phyloP scores from a whole-genome alignment of 116 monocot genomes.

The Dioscorea cayenensis region DNA sequence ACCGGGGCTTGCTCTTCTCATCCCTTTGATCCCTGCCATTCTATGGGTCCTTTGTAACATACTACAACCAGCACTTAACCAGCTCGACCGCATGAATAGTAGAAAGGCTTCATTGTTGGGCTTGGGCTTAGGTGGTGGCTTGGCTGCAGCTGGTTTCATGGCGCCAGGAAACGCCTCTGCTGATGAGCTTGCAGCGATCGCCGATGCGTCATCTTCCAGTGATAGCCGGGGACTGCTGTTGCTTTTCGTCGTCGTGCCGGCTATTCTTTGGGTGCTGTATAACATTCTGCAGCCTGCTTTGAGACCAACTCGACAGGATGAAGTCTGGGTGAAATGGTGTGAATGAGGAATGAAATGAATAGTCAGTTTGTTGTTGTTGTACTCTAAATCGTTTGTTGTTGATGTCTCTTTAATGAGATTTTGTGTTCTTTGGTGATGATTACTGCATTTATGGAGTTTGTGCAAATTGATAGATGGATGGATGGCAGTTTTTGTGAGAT shows the following conservation, averaged over 20 bases:
- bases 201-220: constrained; percentile 25
- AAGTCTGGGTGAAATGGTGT: constrained; percentile 18
- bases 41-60: constrained; percentile 66
- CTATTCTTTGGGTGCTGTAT: constrained; percentile 66
- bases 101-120: constrained; percentile 26
- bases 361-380: too few relatives aligned
- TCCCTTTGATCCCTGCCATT: constrained; percentile 46
- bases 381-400: too few relatives aligned
- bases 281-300: constrained; percentile 79
- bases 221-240: constrained; percentile 61
- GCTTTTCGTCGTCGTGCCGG: constrained; percentile 47
- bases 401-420: too few relatives aligned
- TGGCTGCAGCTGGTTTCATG: constrained; percentile 16
- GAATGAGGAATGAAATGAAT: too few relatives aligned
- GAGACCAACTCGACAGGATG: constrained; percentile 73
- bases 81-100: constrained; percentile 48
- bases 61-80: constrained; percentile 62
- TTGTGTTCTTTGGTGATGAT: too few relatives aligned
- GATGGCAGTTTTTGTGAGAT: too few relatives aligned
- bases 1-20: constrained; percentile 41
- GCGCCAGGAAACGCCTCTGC: constrained; percentile 20
- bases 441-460: too few relatives aligned
- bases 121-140: constrained; percentile 15
- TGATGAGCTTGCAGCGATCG: constrained; percentile 23
- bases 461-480: too few relatives aligned